phyloP scores from a whole-genome alignment of 1,139 yeast genomes.

The Blastobotrys malaysiensis region DNA sequence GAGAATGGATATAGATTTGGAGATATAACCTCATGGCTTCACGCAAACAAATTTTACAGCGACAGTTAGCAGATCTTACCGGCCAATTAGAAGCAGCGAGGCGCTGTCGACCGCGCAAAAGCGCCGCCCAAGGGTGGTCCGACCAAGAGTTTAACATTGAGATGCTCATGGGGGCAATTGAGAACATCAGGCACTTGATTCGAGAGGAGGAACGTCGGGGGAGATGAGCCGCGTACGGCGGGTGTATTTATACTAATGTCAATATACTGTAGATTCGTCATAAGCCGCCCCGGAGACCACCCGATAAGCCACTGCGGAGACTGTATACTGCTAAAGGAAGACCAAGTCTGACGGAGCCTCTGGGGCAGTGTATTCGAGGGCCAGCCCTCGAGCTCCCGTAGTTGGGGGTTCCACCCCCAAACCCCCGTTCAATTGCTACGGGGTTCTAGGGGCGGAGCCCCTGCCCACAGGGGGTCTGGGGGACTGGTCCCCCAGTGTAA shows the following conservation, averaged over 20 bases:
- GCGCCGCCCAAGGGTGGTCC: not conserved
- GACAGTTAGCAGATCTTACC: constrained; percentile 1
- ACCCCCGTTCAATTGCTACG: too few relatives aligned
- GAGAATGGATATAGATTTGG: not conserved
- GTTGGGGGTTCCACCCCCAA: too few relatives aligned
- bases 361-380: too few relatives aligned
- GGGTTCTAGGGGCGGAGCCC: too few relatives aligned
- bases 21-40: not conserved
- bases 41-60: constrained; percentile 1
- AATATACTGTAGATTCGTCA: too few relatives aligned
- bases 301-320: too few relatives aligned
- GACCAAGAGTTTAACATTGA: constrained; percentile 18
- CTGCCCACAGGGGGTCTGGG: too few relatives aligned
- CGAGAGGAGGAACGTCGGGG: constrained; percentile 4
- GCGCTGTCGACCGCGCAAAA: not conserved
- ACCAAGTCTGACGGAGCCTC: too few relatives aligned
- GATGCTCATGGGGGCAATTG: constrained; percentile 20
- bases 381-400: too few relatives aligned
- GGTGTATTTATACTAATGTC: not conserved
- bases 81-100: constrained; percentile 4
- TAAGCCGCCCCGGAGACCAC: too few relatives aligned
- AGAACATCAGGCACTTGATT: constrained; percentile 16
- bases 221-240: not conserved
- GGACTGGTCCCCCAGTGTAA: too few relatives aligned
- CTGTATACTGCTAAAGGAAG: too few relatives aligned